Evolutionary conservation across 2,329 filamentous ascomycete species (phyloP), one percentile per base, ranked within the genome.

Genomic region (Alternaria sp.): DNA sequence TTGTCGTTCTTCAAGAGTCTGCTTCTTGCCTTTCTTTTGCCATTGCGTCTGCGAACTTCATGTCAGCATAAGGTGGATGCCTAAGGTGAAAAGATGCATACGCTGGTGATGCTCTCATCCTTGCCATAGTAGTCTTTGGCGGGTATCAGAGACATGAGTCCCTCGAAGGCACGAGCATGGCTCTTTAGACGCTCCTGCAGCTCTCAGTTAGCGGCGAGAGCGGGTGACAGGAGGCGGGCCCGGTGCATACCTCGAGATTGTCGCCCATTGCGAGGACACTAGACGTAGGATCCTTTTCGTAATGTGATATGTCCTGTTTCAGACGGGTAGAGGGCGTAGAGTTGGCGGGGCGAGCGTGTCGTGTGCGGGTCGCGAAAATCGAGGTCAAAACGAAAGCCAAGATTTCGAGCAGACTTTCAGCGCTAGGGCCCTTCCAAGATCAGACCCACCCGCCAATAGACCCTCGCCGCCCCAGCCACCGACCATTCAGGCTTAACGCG

Each of bases 91-190:
- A 26, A 32, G 40, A 15, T 62, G 89, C 91, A 73, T 90, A 95
- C 92, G 81, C 87, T 93, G 66, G 87, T 91, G 78, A 79, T 77
- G 52, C 76, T 79, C 62, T 73, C 75, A 77, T 97, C 93, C 79
- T 94, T 89, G 59, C 90, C 92, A 73, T 96, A 97, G 82, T 97
- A 97, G 73, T 93, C 89, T 81, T 96, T 94, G 65, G 93, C 93
- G 44, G 94, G 93, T 62, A 96, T 97, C 67, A 97, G 85, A 61
- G 93, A 95, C 79, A 97, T 84, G 55, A 97, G 84, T 49, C 93
- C 93, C 81, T 96, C 91, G 75, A 97, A 97, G 68, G 93, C 91
- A 81, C 92, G 88, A 68, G 92, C 85, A 76, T 86, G 84, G 73
- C 81, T 82, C 67, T 83, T 83, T 66, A 88, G 79, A 71, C 86